Evolutionary conservation across 441 rosid species (phyloP), one percentile per base, ranked within the genome.

Genomic region (Adansonia gregorii): DNA sequence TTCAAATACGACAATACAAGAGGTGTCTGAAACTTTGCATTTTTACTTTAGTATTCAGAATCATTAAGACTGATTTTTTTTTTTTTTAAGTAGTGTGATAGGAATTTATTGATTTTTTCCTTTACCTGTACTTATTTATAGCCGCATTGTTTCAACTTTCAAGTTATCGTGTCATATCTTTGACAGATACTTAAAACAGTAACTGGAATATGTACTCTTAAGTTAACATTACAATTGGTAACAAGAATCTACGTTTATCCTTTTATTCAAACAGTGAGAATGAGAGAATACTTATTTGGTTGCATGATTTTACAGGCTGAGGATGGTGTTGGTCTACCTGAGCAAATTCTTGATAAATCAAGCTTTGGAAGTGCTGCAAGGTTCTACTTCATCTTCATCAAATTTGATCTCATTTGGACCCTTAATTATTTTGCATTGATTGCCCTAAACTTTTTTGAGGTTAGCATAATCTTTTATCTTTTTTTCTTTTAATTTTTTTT

Each of bases 281-380:
- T 31, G 11, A 27, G 60, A 15, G 67, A 61, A 9, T 45, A 22
- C 63, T 78, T 60, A 63, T 17, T 77, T 74, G 43, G 17, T 45
- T 39, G 14, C 65, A 72, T 77, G 48, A 15, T 55, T 79, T 72
- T 71, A 73, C 82, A 96, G 99, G 98, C 98, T 76, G 96, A 89
- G 88, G 99, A 96, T 84, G 98, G 99, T 49, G 81, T 92, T 60
- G 99, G 99, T 17, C 84, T 96, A 49, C 98, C 99, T 0, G 98
- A 92, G 87, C 84, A 96, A 84, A 85, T 96, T 69, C 98, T 96
- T 43, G 94, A 92, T 66, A 90, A 90, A 61, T 79, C 92, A 11
- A 84, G 85, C 83, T 96, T 96, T 14, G 92, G 85, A 51, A 83
- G 79, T 59, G 85, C 90, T 81, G 90, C 93, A 24, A 91, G 87